Base-by-base conservation (phyloP, 1,284 basidiomycete species). In the Ceratobasidium sp. region DNA sequence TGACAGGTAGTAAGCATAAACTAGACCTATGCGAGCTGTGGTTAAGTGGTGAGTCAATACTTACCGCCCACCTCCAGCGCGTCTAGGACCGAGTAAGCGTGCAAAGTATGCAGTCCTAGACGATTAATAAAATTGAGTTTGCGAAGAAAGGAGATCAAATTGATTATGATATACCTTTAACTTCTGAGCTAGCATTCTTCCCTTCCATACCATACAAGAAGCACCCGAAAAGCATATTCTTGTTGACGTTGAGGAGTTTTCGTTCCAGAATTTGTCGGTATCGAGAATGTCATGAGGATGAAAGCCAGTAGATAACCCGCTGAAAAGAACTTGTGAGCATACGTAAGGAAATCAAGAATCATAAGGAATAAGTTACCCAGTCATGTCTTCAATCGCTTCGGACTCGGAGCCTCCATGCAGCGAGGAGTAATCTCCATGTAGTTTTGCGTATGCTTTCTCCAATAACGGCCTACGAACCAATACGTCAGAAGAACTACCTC, bases 61-160 rank as follows among this genome's bases (percentile, higher is more conserved):
- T 19, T 0, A 85, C 86, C 1, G 84, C 84, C 59, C 83, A 82
- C 76, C 87, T 60, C 84, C 0, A 86, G 82, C 0, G 86, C 86
- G 7, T 85, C 82, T 9, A 89, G 79, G 33, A 89, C 85, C 0
- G 87, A 86, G 75, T 89, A 89, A 0, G 87, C 85, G 72, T 89
- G 87, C 24, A 80, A 76, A 62, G 69, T 31, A 31, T 41, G n/a
- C 22, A 77, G 45, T 17, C 76, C 62, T 44, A 19, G n/a, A n/a
- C n/a, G n/a, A n/a, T n/a, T 41, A 41, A 41, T 5, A 41, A 41
- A 41, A 41, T 4, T 41, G 36, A 41, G 36, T 41, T 41, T 11
- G 4, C 6, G 36, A 41, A 4, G 36, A 41, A 11, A 11, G 4
- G 36, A 41, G 11, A 41, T 11, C 4, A 41, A 2, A 44, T 48